Conservation (phyloP, 1,284 basidiomycete species). For the Malassezia furfur region DNA sequence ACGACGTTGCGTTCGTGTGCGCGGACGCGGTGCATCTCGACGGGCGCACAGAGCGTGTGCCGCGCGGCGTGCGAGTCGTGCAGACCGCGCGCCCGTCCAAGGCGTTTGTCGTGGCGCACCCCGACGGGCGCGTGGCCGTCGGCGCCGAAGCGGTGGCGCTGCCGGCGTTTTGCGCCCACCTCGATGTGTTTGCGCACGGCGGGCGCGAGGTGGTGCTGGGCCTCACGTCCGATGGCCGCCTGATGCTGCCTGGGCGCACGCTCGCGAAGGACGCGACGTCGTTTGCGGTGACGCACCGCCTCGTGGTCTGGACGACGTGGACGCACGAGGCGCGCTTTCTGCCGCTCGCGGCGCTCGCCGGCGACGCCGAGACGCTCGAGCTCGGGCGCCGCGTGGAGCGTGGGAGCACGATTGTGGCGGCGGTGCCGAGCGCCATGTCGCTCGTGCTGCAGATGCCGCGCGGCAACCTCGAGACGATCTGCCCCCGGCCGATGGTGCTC, state of each 20-base stretch:
- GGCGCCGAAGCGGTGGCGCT: not conserved
- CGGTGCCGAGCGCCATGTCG: constrained; percentile 57
- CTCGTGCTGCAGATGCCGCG: constrained; percentile 85
- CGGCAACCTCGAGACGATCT: constrained; percentile 91
- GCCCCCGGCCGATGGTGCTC: constrained; percentile 81
- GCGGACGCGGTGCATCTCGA: not conserved
- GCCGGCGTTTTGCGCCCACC: constrained; percentile 9
- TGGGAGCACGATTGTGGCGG: constrained; percentile 39
- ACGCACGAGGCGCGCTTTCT: constrained; percentile 73
- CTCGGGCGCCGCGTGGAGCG: constrained; percentile 42
- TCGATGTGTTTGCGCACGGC: constrained; percentile 20
- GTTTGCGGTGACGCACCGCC: constrained; percentile 67
- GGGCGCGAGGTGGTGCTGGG: constrained; percentile 51
- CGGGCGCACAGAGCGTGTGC: not conserved
- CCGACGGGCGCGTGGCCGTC: constrained; percentile 17
- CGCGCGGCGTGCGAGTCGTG: not conserved
- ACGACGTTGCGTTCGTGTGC: not conserved
- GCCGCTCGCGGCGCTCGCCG: not conserved
- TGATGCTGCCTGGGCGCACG: constrained; percentile 37
- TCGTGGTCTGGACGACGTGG: constrained; percentile 76
- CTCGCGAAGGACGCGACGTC: constrained; percentile 64
- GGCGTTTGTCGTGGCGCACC: constrained; percentile 22
- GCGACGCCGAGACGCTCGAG: constrained; percentile 18
- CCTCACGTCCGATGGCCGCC: constrained; percentile 58
- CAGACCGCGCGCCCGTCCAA: not conserved